Evolutionary conservation across 352 stramenopile species (phyloP), one percentile per base, ranked within the genome.

Genomic region (Globisporangium abappressorium): DNA sequence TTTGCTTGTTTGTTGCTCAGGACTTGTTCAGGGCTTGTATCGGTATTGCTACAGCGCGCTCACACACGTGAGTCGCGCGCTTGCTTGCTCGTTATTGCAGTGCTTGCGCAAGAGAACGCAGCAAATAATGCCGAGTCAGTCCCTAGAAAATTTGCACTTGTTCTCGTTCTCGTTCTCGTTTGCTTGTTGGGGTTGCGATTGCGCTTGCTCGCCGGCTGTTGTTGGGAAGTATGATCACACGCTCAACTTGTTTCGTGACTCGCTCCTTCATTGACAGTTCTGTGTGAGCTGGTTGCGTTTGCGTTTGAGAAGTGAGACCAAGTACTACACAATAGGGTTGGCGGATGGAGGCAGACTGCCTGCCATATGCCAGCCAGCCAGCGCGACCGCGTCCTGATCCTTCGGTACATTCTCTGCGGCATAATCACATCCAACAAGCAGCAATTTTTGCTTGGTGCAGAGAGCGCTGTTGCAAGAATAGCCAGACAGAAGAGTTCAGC

Each of bases 381-480:
- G 41, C 5, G 14, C 41, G 3, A 20, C 15, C 41, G 20, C 41
- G 6, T 51, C 18, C 43, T 51, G 43, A 51, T 51, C 43, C 15
- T 49, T 49, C 43, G 24, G 43, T 49, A 15, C 43, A 51, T 51
- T 51, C 43, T 49, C 34, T 36, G 20, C 18, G 22, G 14, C 36
- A 34, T 34, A 22, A 22, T 51, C 57, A 56, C 18, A 24, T 55
- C 20, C n/a, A 28, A 7, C 18, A 51, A 51, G 28, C 55, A 62
- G 3, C 20, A n/a, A 58, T 38, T 18, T 30, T 64, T 46, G 36
- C 58, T 22, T 55, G 24, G 38, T 33, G 38, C 20, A n/a, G 36
- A 55, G 18, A 64, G 58, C 12, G 33, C 3, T 20, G 12, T 18
- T 30, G 26, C 58, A 61, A 61, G 56, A 61, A 61, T 47, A 61